Percentiles rank a stretch among this genome's conserved stretches.
These are phyloP conservation scores for Kurtzmaniella natalensis DNA, from an alignment of 1,139 yeast species.

Conservation along the genomic window DNA sequence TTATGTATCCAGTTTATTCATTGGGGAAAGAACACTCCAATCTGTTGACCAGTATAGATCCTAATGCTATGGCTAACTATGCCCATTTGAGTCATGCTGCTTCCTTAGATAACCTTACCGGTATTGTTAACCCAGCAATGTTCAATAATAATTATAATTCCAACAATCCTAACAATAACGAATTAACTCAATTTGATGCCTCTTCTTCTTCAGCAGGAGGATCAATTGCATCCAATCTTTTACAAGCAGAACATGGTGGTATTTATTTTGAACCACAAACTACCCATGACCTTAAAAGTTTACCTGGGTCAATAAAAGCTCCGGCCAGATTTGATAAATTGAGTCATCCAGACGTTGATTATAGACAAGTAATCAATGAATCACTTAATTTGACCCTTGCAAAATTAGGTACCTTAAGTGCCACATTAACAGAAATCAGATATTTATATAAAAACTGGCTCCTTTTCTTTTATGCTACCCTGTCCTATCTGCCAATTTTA, in stretches of 20 bases:
- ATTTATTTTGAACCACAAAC: not conserved
- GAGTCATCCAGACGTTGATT: conserved; percentile 13
- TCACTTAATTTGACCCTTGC: conserved; percentile 16
- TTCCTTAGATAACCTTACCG: not conserved
- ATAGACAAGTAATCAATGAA: conserved; percentile 12
- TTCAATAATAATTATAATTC: not conserved
- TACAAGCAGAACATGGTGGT: not conserved
- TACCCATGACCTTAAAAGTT: conserved; percentile 6
- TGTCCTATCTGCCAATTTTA: conserved; percentile 24
- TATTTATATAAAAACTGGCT: conserved; percentile 32
- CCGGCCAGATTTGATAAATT: conserved; percentile 13
- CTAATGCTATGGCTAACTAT: conserved; percentile 8
- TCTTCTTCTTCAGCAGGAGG: not conserved
- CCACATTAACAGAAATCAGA: conserved; percentile 27
- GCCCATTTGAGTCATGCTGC: conserved; percentile 7
- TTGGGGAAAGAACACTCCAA: conserved; percentile 12
- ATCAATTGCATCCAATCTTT: not conserved
- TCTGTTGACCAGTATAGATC: conserved; percentile 1
- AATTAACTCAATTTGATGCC: not conserved
- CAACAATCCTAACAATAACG: not conserved
- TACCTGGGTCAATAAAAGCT: conserved; percentile 17
- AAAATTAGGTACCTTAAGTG: conserved; percentile 23
- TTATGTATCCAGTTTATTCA: conserved; percentile 39
- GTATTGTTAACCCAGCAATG: not conserved
- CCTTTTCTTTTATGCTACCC: conserved; percentile 26